Base-by-base conservation (phyloP, 352 stramenopile genomes). In the Phytophthora pistaciae region DNA sequence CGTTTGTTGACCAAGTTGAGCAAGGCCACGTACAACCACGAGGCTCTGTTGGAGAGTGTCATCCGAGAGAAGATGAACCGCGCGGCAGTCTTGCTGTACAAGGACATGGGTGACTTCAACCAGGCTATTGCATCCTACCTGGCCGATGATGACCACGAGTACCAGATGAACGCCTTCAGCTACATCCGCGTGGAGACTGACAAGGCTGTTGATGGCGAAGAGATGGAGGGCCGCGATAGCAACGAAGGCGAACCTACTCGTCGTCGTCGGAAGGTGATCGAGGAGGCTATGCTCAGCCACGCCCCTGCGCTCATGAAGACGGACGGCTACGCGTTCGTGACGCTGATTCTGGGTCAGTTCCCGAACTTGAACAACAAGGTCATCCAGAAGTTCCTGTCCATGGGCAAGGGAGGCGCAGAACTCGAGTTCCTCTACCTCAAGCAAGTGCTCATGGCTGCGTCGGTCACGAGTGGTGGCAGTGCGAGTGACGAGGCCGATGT, bases 321-420 rank as follows among this genome's bases (percentile, higher is more conserved):
- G 7, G 93, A 99, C 63, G 81, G 84, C 36, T 92, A 94, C 60
- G 80, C 91, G 18, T 96, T 97, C 48, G 85, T 98, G 54, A 86
- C 92, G n/a, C 64, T 95, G 31, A 92, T 97, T 55, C 60, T 94
- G 50, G 93, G 96, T 38, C 87, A 95, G 53, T 95, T 99, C 68
- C 82, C 75, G 49, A 92, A 80, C 63, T 63, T 94, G 70, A 95
- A 96, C 76, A 94, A 92, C 67, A 91, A 89, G 64, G 77, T 96
- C 25, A 96, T 96, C 53, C 82, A 93, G 65, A 87, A 90, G 50
- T 95, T 96, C 68, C 48, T 93, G 23, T 86, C 81, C 11, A 93
- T 96, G 85, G 87, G 86, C 54, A 95, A 93, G 64, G 80, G 75
- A 23, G 89, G 89, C 21, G 83, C 83, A 20, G 80, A 92, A 58